Conservation (phyloP, 371 early-diverging fungal species). For the Neoconidiobolus thromboides region DNA sequence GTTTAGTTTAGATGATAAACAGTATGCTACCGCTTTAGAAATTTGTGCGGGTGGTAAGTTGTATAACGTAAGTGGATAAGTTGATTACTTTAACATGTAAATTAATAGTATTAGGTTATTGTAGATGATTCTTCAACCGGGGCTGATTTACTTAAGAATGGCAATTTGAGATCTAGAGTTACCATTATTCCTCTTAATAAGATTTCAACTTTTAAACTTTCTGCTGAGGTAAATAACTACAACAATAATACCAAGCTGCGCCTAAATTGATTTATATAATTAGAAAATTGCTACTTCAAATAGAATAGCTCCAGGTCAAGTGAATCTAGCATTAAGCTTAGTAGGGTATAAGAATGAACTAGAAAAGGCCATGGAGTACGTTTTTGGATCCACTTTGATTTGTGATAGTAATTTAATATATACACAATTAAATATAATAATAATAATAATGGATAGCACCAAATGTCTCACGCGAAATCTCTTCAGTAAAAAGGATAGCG, state of each 20-base stretch:
- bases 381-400: slow-evolving; percentile 88
- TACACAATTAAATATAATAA: not conserved
- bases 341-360: slow-evolving; percentile 65
- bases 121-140: slow-evolving; percentile 84
- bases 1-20: slow-evolving; percentile 41
- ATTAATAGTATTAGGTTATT: slow-evolving; percentile 41
- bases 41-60: slow-evolving; percentile 84
- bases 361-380: slow-evolving; percentile 74
- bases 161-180: slow-evolving; percentile 60
- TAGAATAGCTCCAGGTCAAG: slow-evolving; percentile 58
- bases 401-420: slow-evolving; percentile 35
- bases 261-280: not conserved
- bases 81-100: not conserved
- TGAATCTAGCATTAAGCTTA: slow-evolving; percentile 61
- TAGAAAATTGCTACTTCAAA: slow-evolving; percentile 47
- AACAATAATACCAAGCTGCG: not conserved
- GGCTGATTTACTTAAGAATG: slow-evolving; percentile 59
- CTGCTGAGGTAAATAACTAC: slow-evolving; percentile 27
- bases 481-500: slow-evolving; percentile 63
- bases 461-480: slow-evolving; percentile 64
- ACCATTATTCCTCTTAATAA: slow-evolving; percentile 97
- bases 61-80: slow-evolving; percentile 42
- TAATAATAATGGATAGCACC: slow-evolving; percentile 27
- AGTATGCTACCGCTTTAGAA: slow-evolving; percentile 67
- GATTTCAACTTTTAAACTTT: slow-evolving; percentile 44